Conservation (phyloP, 805 yeast genomes). For the Starmerella bombi region DNA sequence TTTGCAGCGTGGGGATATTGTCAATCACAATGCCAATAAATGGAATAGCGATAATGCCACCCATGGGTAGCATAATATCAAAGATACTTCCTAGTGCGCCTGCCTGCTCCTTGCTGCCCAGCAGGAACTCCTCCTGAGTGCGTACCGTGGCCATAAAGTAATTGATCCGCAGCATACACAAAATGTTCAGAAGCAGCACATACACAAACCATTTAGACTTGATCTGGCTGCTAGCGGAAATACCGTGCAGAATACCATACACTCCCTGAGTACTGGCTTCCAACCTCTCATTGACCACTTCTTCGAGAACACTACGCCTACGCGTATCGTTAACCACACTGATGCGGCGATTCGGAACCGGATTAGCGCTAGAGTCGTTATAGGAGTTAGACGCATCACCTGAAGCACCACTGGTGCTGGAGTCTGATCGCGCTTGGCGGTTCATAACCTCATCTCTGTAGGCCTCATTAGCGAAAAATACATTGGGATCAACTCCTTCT, state of each 20-base stretch:
- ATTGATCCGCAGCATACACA: conserved; percentile 84
- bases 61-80: conserved; percentile 76
- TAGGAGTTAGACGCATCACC: neutral
- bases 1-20: conserved; percentile 48
- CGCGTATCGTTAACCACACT: conserved; percentile 11
- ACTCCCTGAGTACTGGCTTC: conserved; percentile 28
- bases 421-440: conserved; percentile 3
- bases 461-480: neutral
- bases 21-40: conserved; percentile 72
- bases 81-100: conserved; percentile 54
- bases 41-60: conserved; percentile 79
- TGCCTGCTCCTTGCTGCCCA: conserved; percentile 40
- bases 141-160: conserved; percentile 83
- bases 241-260: conserved; percentile 68
- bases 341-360: conserved; percentile 1
- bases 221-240: conserved; percentile 35
- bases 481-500: conserved; percentile 4
- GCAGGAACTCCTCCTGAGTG: conserved; percentile 65
- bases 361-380: neutral
- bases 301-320: conserved; percentile 13
- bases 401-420: too few species aligned
- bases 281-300: conserved; percentile 7
- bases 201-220: conserved; percentile 60
- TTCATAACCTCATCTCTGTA: conserved; percentile 7
- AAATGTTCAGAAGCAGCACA: conserved; percentile 65